A percentile compares a stretch with the other conserved stretches of the same genome.
Conservation (phyloP, 106 monocot species). For the Agapanthus africanus region DNA sequence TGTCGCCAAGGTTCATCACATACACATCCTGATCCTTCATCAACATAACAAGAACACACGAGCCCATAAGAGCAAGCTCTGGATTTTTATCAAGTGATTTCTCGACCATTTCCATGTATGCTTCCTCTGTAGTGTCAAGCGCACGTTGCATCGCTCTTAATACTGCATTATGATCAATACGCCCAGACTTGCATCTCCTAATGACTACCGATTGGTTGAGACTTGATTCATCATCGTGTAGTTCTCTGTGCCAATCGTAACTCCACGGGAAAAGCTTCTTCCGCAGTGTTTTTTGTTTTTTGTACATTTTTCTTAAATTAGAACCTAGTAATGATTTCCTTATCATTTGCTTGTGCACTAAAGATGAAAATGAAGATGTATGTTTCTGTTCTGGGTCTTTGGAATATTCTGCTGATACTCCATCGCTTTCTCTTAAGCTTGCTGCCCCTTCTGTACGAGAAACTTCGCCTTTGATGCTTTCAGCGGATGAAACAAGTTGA, state of each 20-base stretch:
- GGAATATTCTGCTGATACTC: slow-evolving; percentile 11
- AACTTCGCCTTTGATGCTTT: slow-evolving; percentile 16
- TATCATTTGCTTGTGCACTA: slow-evolving; percentile 31
- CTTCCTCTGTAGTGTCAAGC: slow-evolving; percentile 69
- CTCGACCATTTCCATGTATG: slow-evolving; percentile 94
- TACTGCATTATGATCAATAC: slow-evolving; percentile 78
- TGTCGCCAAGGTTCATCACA: slow-evolving; percentile 96
- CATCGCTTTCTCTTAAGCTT: slow-evolving; percentile 35
- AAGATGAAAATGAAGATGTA: slow-evolving; percentile 34
- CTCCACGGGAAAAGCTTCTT: slow-evolving; percentile 92
- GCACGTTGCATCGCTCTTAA: slow-evolving; percentile 74
- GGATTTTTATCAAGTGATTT: slow-evolving; percentile 66
- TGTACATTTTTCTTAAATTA: slow-evolving; percentile 64
- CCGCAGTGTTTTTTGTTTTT: slow-evolving; percentile 60
- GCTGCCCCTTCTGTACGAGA: slow-evolving; percentile 14
- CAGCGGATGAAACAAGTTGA: slow-evolving; percentile 23
- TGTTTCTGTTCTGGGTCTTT: slow-evolving; percentile 15
- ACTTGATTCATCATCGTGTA: slow-evolving; percentile 30
- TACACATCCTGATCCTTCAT: slow-evolving; percentile 99
- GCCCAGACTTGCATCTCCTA: slow-evolving; percentile 78
- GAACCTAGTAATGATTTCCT: slow-evolving; percentile 36
- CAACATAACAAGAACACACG: slow-evolving; percentile 96
- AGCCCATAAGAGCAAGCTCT: slow-evolving; percentile 96
- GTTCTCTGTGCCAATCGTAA: slow-evolving; percentile 91
- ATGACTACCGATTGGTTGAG: slow-evolving; percentile 24